A percentile compares a stretch with the other conserved stretches of the same genome.
phyloP scores from a whole-genome alignment of 805 yeast species.

The Candida jianshihensis region DNA sequence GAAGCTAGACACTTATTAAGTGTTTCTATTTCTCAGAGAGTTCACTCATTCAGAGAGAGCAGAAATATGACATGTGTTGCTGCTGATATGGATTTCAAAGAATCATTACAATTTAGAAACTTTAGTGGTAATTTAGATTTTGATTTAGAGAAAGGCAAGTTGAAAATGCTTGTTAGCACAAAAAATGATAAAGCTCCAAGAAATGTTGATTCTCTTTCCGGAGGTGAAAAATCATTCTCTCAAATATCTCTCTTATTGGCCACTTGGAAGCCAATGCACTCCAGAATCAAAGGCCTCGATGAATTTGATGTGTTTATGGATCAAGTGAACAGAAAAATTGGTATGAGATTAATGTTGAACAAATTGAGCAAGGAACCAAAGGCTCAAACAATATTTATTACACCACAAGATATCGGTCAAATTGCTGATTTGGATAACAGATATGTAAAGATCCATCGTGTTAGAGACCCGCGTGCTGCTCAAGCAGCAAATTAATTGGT shows the following conservation, averaged over 20 bases:
- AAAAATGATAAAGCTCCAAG: constrained; percentile 51
- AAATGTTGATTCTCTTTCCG: constrained; percentile 79
- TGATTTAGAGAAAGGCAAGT: constrained; percentile 42
- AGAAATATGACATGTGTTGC: constrained; percentile 35
- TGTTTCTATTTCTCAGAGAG: constrained; percentile 37
- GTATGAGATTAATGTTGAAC: constrained; percentile 65
- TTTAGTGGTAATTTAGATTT: constrained; percentile 69
- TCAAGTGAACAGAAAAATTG: constrained; percentile 76
- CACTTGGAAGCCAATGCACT: constrained; percentile 90
- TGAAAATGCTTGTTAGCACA: constrained; percentile 56
- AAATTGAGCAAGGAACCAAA: constrained; percentile 57
- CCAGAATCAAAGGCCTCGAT: constrained; percentile 83
- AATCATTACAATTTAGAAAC: constrained; percentile 57
- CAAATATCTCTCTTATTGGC: constrained; percentile 84
- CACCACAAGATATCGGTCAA: constrained; percentile 81
- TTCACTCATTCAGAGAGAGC: constrained; percentile 34
- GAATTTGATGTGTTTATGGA: constrained; percentile 99
- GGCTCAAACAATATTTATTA: constrained; percentile 85
- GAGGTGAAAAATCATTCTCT: constrained; percentile 94
- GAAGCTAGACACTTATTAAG: constrained; percentile 24
- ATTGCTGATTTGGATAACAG: constrained; percentile 55
- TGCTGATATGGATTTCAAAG: constrained; percentile 51
- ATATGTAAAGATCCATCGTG: constrained; percentile 58
- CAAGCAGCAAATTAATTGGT: neutral
- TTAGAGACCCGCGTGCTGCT: constrained; percentile 33